A percentile compares a stretch with the other conserved stretches of the same genome.
Conservation (phyloP, 164 flowering plant species). For the Vitis amurensis region DNA sequence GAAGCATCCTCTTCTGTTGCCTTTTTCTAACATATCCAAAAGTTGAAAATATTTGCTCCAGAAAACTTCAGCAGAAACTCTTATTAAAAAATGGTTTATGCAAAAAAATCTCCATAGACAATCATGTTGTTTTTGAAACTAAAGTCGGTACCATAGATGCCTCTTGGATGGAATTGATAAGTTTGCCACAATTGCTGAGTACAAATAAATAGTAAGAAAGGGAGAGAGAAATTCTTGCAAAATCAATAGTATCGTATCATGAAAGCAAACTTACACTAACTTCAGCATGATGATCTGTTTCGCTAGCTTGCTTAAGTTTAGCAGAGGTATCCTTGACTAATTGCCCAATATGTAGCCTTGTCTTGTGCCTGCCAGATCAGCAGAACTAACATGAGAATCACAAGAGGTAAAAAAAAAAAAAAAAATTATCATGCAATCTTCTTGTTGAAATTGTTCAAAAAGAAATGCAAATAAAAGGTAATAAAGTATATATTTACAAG, state of each 20-base stretch:
- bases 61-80: neutral
- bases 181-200: too few species aligned
- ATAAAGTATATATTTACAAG: too few species aligned
- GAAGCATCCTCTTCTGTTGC: too few species aligned
- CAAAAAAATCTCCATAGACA: neutral
- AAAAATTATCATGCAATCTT: neutral
- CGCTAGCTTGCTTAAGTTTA: constrained; percentile 62
- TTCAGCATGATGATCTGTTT: constrained; percentile 42
- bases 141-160: neutral
- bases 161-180: neutral
- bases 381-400: neutral
- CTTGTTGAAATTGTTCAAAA: neutral
- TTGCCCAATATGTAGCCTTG: constrained; percentile 59
- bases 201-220: neutral
- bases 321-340: constrained; percentile 67
- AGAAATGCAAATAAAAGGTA: too few species aligned
- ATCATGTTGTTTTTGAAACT: neutral
- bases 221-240: neutral
- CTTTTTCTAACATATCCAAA: neutral
- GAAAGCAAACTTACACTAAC: constrained; percentile 41
- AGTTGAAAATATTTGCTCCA: neutral
- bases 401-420: neutral
- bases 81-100: too few species aligned
- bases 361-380: constrained; percentile 43
- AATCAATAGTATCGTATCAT: neutral